Evolutionary conservation across 208 protist species (phyloP).

Genomic region (Porcisia hertigi): DNA sequence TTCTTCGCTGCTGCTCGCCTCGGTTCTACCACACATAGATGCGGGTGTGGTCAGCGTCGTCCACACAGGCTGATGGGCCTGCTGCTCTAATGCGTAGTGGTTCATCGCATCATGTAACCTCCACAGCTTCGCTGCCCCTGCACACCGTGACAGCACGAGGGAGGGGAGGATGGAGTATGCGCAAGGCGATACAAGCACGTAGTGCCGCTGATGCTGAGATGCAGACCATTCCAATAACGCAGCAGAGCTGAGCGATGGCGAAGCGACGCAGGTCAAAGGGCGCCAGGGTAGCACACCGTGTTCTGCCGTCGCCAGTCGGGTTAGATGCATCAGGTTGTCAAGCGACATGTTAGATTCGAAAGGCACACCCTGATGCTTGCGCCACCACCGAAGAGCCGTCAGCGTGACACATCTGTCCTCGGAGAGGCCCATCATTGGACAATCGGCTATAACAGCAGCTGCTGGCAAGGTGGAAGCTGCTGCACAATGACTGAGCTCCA

Average conservation of each 20-base stretch:
- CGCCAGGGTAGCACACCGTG: conserved; percentile 27
- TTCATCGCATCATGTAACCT: conserved; percentile 49
- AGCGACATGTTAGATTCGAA: neutral
- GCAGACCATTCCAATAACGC: neutral
- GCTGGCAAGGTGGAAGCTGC: neutral
- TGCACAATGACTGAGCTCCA: conserved; percentile 1
- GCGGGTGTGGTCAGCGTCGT: neutral
- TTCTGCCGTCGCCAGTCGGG: conserved; percentile 6
- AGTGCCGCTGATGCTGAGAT: conserved; percentile 1
- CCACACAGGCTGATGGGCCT: neutral
- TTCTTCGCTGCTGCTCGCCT: neutral
- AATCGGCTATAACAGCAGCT: neutral
- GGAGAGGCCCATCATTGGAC: conserved; percentile 7
- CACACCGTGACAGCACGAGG: conserved; percentile 24
- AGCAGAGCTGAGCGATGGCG: neutral
- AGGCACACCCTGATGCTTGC: neutral
- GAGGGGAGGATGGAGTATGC: conserved; percentile 16
- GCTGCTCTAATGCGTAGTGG: conserved; percentile 18
- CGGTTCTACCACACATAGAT: neutral
- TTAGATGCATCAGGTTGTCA: conserved; percentile 7
- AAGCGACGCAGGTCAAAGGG: neutral
- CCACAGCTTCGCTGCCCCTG: conserved; percentile 26
- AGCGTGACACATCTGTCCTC: conserved; percentile 18
- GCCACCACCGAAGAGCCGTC: conserved; percentile 29
- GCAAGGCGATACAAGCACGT: conserved; percentile 14